Base-by-base conservation (phyloP, 2,329 filamentous ascomycete genomes). In the Penicillium sp. region DNA sequence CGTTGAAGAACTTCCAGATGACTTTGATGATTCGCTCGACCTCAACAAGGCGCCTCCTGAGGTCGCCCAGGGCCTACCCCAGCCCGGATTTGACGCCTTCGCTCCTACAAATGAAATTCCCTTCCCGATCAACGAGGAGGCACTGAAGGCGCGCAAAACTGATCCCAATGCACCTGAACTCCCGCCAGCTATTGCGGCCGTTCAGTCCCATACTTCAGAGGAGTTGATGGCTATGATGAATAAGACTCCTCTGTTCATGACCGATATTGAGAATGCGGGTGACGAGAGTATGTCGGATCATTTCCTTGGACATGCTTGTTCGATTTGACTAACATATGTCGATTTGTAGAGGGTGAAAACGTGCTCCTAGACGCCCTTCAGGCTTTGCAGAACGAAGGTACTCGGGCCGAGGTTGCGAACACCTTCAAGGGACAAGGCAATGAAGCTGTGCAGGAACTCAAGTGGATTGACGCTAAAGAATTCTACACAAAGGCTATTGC, bases 341-440 rank as follows among this genome's bases (percentile, higher is more conserved):
- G 20, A 40, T 61, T 40, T 56, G 39, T 56, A 78, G 76, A 76
- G 55, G 81, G 90, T 66, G 89, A 95, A 61, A 96, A 96, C 69
- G 81, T 88, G 59, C 86, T 89, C 64, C 80, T 96, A 0, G 92
- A 95, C 66, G 95, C 94, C 0, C 81, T 99, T 58, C 89, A 90
- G 70, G 93, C 94, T 0, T 79, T 99, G 38, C 90, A 91, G 31
- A 96, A 97, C 71, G 94, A 99, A 77, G 95, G 94, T 20, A 92
- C 92, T 9, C 86, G 90, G 47, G 82, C 87, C 10, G 93, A 97
- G 72, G 88, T 96, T 59, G 89, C 87, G 20, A 77, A 83, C 43
- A 90, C 90, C 62, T 97, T 97, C 78, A 91, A 94, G 67, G 88
- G 93, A 71, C 89, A 91, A 64, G 94, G 94, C 34, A 99, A 99